Evolutionary conservation across 345 rosid genomes (phyloP).

Genomic region (Citrus trifoliata): DNA sequence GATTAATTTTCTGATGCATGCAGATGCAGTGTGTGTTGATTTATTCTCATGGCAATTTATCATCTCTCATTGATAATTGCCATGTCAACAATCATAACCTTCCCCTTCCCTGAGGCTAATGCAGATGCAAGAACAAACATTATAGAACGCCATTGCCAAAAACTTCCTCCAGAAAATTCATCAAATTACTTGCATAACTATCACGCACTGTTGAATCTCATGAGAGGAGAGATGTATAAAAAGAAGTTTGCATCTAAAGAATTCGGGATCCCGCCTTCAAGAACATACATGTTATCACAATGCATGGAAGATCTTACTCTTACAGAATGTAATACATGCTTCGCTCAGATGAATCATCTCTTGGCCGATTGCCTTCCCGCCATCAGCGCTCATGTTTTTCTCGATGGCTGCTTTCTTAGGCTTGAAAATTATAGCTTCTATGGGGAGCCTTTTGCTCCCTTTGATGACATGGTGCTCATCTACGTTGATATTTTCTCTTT

Average conservation of each 20-base stretch:
- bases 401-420: slow-evolving; percentile 50
- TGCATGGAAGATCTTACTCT: slow-evolving; percentile 46
- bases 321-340: slow-evolving; percentile 36
- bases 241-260: slow-evolving; percentile 34
- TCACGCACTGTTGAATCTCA: slow-evolving; percentile 10
- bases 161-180: slow-evolving; percentile 16
- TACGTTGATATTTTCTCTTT: not conserved
- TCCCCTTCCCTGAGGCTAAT: not conserved
- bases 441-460: slow-evolving; percentile 20
- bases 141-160: slow-evolving; percentile 29
- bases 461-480: slow-evolving; percentile 28
- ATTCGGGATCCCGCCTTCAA: slow-evolving; percentile 36
- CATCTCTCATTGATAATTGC: slow-evolving; percentile 17
- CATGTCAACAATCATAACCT: not conserved
- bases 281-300: slow-evolving; percentile 34
- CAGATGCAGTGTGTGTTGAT: not conserved
- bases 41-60: slow-evolving; percentile 11
- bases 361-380: slow-evolving; percentile 36
- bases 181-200: slow-evolving; percentile 29
- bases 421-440: slow-evolving; percentile 47
- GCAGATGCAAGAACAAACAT: slow-evolving; percentile 31
- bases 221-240: slow-evolving; percentile 25
- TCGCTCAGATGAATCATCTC: slow-evolving; percentile 27
- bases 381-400: slow-evolving; percentile 44
- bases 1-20: not conserved